phyloP scores from a whole-genome alignment of 2,329 filamentous ascomycete genomes.

The Paracoccidioides brasiliensis region DNA sequence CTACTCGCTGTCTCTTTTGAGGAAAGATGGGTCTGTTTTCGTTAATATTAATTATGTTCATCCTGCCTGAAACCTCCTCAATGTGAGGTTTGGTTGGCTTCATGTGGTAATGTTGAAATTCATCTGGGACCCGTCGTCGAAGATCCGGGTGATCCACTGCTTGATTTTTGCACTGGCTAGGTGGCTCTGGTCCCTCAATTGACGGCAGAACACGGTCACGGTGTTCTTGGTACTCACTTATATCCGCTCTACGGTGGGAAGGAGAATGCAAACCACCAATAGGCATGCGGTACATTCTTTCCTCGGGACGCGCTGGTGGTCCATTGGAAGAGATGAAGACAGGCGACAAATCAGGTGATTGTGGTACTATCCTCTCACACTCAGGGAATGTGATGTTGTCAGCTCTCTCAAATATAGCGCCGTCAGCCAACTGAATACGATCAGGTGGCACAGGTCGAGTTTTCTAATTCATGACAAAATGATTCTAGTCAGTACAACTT shows the following conservation, averaged over 20 bases:
- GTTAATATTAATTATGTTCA: conserved; percentile 14
- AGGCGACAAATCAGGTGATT: not conserved
- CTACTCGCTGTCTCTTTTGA: conserved; percentile 23
- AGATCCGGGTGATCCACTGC: conserved; percentile 17
- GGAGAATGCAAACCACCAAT: not conserved
- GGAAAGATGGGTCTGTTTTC: conserved; percentile 16
- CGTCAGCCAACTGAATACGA: conserved; percentile 14
- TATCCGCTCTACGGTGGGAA: not conserved
- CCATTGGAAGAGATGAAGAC: not conserved
- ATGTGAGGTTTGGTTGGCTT: conserved; percentile 4
- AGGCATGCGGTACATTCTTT: not conserved
- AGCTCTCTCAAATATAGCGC: conserved; percentile 14
- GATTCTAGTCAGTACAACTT: conserved; percentile 1
- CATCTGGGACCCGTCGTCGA: conserved; percentile 17
- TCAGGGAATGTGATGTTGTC: not conserved
- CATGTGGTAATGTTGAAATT: conserved; percentile 13
- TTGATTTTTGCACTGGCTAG: conserved; percentile 14
- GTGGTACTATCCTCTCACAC: not conserved
- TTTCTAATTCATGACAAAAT: conserved; percentile 2
- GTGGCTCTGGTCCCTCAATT: conserved; percentile 19
- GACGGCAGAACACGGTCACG: conserved; percentile 23
- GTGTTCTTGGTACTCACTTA: conserved; percentile 16
- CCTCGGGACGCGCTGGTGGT: not conserved
- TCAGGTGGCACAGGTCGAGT: conserved; percentile 9
- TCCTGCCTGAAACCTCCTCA: conserved; percentile 15